Conservation (phyloP, 2,329 filamentous ascomycete genomes). For the Dichotomopilus funicola region DNA sequence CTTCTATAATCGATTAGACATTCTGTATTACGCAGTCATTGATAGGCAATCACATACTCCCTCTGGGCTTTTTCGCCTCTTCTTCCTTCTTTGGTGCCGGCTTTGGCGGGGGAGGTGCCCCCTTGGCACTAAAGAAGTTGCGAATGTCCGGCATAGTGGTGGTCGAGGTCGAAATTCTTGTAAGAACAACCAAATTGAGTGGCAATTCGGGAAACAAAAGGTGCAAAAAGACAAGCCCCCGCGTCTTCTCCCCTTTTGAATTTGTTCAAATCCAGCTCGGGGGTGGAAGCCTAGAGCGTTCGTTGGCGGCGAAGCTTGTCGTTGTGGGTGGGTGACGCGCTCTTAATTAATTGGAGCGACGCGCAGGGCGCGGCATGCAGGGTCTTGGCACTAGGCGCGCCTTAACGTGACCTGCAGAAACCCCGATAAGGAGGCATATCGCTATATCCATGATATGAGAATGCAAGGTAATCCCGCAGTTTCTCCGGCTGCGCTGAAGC, state of each 20-base stretch:
- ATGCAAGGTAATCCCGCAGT: background rate
- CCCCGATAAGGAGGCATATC: background rate
- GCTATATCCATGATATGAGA: background rate
- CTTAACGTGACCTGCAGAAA: slow-evolving; percentile 14
- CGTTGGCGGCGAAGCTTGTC: background rate
- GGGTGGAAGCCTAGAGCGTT: slow-evolving; percentile 21
- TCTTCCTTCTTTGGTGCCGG: slow-evolving; percentile 41
- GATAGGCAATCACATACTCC: slow-evolving; percentile 33
- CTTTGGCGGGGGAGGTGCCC: slow-evolving; percentile 48
- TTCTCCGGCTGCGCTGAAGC: slow-evolving; percentile 1
- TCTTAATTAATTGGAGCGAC: background rate
- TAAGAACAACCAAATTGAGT: background rate
- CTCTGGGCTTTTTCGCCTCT: slow-evolving; percentile 39
- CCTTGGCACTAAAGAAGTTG: slow-evolving; percentile 80
- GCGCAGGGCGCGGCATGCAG: slow-evolving; percentile 16
- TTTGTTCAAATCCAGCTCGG: slow-evolving; percentile 10
- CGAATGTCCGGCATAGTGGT: slow-evolving; percentile 78
- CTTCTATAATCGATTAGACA: slow-evolving; percentile 31
- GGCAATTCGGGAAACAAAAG: background rate
- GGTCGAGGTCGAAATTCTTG: background rate
- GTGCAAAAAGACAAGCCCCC: background rate
- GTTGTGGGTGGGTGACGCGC: slow-evolving; percentile 15
- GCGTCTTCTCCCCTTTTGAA: background rate
- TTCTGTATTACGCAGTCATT: background rate
- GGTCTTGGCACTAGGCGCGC: slow-evolving; percentile 18